Evolutionary conservation across 2,329 filamentous ascomycete genomes (phyloP).

Genomic region (Aspergillus awamori): DNA sequence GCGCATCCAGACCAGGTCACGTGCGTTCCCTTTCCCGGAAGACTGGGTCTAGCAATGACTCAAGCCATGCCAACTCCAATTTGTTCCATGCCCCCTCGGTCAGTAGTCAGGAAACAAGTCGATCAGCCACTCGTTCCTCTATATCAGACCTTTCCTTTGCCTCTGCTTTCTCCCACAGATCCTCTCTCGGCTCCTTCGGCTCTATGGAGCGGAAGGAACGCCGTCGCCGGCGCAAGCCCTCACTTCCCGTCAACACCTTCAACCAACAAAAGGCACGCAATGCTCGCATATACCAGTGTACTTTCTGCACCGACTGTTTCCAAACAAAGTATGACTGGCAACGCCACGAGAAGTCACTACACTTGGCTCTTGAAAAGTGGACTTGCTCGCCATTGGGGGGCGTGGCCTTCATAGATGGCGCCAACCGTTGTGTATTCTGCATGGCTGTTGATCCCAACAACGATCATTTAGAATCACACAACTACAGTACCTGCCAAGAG

Average conservation of each 20-base stretch:
- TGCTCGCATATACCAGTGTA: slow-evolving; percentile 59
- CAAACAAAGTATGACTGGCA: slow-evolving; percentile 63
- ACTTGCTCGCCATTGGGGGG: slow-evolving; percentile 63
- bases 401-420: slow-evolving; percentile 52
- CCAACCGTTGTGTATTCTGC: slow-evolving; percentile 63
- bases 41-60: slow-evolving; percentile 54
- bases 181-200: slow-evolving; percentile 58
- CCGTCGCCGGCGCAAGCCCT: slow-evolving; percentile 56
- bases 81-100: slow-evolving; percentile 56
- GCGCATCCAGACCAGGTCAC: slow-evolving; percentile 34
- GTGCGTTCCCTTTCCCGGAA: slow-evolving; percentile 41
- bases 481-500: slow-evolving; percentile 61
- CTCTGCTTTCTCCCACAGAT: slow-evolving; percentile 59
- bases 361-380: slow-evolving; percentile 61
- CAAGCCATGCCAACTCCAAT: slow-evolving; percentile 56
- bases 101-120: slow-evolving; percentile 57
- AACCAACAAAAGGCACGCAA: slow-evolving; percentile 45
- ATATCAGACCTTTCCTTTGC: slow-evolving; percentile 58
- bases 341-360: slow-evolving; percentile 61
- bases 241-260: slow-evolving; percentile 45
- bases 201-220: slow-evolving; percentile 63
- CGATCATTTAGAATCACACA: slow-evolving; percentile 62
- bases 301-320: slow-evolving; percentile 61
- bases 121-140: slow-evolving; percentile 56
- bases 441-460: slow-evolving; percentile 55